Conservation (phyloP, 1,139 yeast species). For the Yamadazyma membranifaciens region DNA sequence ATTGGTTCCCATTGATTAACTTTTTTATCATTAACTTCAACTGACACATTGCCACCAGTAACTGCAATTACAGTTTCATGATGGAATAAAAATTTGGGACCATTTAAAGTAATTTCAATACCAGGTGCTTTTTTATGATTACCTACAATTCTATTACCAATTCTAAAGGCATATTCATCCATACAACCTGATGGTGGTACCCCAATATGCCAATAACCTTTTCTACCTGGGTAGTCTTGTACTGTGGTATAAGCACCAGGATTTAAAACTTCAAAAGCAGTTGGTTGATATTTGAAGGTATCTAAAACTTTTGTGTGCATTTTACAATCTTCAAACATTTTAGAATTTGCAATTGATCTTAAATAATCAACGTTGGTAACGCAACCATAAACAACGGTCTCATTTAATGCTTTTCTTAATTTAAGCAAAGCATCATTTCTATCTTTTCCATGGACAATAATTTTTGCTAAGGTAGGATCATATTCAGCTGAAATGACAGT, state of each 20-base stretch:
- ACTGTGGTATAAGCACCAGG: conserved; percentile 97
- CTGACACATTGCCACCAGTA: conserved; percentile 78
- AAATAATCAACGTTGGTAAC: conserved; percentile 87
- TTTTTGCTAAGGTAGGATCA: conserved; percentile 95
- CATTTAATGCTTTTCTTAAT: conserved; percentile 76
- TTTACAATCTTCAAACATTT: conserved; percentile 78
- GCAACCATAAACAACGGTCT: conserved; percentile 86
- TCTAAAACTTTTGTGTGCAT: conserved; percentile 89
- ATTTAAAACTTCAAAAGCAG: conserved; percentile 75
- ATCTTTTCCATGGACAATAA: conserved; percentile 89
- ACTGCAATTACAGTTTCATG: conserved; percentile 73
- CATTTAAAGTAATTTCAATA: conserved; percentile 81
- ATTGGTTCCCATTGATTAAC: conserved; percentile 68
- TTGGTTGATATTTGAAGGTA: conserved; percentile 73
- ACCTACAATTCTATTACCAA: conserved; percentile 89
- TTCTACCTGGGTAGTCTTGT: conserved; percentile 95
- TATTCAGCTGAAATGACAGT: conserved; percentile 89
- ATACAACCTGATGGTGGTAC: conserved; percentile 99
- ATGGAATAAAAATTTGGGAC: conserved; percentile 85
- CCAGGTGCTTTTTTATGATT: conserved; percentile 82
- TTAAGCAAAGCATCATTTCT: conserved; percentile 79
- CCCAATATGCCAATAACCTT: conserved; percentile 84
- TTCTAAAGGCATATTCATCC: conserved; percentile 87
- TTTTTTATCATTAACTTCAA: conserved; percentile 61
- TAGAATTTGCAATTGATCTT: conserved; percentile 77